phyloP scores from a whole-genome alignment of 805 yeast species.

The Ogataea methanolica region DNA sequence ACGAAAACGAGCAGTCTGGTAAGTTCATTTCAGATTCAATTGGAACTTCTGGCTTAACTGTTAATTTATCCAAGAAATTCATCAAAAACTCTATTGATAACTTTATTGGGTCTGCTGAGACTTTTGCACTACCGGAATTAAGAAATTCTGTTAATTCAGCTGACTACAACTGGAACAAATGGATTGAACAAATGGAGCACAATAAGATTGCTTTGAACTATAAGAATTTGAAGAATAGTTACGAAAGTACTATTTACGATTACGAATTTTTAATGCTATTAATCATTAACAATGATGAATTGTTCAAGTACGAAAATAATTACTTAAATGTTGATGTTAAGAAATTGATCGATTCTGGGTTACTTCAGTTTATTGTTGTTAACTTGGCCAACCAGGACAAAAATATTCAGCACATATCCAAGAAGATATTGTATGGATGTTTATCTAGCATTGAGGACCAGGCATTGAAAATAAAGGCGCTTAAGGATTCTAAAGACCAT shows the following conservation, averaged over 20 bases:
- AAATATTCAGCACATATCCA: slow-evolving; percentile 33
- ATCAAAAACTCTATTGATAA: slow-evolving; percentile 44
- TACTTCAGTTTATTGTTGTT: slow-evolving; percentile 48
- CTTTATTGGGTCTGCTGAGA: slow-evolving; percentile 24
- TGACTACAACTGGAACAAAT: slow-evolving; percentile 22
- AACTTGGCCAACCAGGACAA: slow-evolving; percentile 36
- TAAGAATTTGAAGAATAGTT: slow-evolving; percentile 18
- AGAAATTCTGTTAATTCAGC: slow-evolving; percentile 1
- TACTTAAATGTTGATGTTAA: slow-evolving; percentile 43
- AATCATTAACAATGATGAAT: slow-evolving; percentile 60
- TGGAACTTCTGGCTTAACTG: slow-evolving; percentile 33
- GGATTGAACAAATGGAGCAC: slow-evolving; percentile 27
- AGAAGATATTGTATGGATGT: slow-evolving; percentile 40
- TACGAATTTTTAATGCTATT: slow-evolving; percentile 64
- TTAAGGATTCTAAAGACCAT: slow-evolving; percentile 14
- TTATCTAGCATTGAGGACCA: slow-evolving; percentile 38
- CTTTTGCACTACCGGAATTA: slow-evolving; percentile 26
- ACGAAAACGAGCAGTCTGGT: neutral
- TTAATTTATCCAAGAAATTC: slow-evolving; percentile 46
- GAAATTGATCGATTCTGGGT: slow-evolving; percentile 50
- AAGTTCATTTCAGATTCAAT: slow-evolving; percentile 10
- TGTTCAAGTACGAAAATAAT: slow-evolving; percentile 34
- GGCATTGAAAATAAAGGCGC: slow-evolving; percentile 21
- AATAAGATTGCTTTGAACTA: slow-evolving; percentile 9
- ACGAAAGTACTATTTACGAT: slow-evolving; percentile 46